Evolutionary conservation across 352 stramenopile genomes (phyloP), one percentile per base, ranked within the genome.

Genomic region (Phytophthora brassicae): DNA sequence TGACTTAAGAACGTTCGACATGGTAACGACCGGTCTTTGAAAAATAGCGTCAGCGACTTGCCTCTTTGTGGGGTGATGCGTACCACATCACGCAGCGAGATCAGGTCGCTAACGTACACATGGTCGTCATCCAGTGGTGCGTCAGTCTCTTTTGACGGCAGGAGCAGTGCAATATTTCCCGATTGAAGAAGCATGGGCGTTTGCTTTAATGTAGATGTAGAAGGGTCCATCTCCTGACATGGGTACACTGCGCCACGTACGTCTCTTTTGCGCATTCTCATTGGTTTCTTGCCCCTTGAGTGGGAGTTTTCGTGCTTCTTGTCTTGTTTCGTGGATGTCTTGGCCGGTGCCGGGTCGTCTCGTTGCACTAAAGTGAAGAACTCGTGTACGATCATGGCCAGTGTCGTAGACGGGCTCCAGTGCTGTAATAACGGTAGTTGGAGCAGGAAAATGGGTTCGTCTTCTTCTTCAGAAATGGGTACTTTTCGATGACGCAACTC

Each of bases 21-120:
- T 14, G 66, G 74, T 39, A 81, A 53, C 26, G 67, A 59, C 17
- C 71, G 75, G 53, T 86, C 63, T 59, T 88, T 88, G 64, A 93
- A 93, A 70, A 93, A 93, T 13, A 93, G 63, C 31, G 81, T 93
- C 57, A 93, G 47, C 19, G 84, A 91, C 60, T 90, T 91, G 60
- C 82, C 77, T 50, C 71, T 64, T 47, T 91, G 82, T 9, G 84
- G 84, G 2, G 84, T 91, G 67, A 93, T 90, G 13, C 84, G 81
- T 14, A 84, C 72, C 35, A 93, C 73, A 24, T 91, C 79, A 17
- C 75, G 77, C 16, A 93, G 67, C 11, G 71, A 70, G 26, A 93
- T 86, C 23, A 91, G 53, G 26, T 89, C 79, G 31, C 72, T 62
- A 26, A 93, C 79, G 59, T 83, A 84, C 35, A 91, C 62, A 43